Conservation (phyloP, 305 asterid genomes). For the Andrographis paniculata region DNA sequence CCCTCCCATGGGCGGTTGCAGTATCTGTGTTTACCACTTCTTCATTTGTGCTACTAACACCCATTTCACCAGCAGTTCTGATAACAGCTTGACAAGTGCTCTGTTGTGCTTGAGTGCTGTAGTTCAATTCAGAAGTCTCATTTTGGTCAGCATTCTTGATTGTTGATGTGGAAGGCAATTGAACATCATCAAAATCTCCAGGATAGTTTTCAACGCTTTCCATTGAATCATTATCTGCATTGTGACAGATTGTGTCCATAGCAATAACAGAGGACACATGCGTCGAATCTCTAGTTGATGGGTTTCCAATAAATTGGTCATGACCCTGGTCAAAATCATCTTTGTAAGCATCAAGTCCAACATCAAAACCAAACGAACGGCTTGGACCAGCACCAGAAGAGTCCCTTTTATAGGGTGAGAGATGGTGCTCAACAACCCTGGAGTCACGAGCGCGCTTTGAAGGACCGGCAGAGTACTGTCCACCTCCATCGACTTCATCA, state of each 20-base stretch:
- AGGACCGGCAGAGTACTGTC: constrained; percentile 75
- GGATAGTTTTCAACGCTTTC: constrained; percentile 97
- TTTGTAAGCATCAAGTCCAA: constrained; percentile 46
- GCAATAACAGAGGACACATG: constrained; percentile 90
- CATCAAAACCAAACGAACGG: constrained; percentile 55
- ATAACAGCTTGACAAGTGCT: constrained; percentile 77
- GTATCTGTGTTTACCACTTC: constrained; percentile 94
- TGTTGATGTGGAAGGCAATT: constrained; percentile 69
- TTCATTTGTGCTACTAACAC: constrained; percentile 94
- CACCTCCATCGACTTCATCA: constrained; percentile 91
- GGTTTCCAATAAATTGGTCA: constrained; percentile 48
- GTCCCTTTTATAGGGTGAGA: constrained; percentile 40
- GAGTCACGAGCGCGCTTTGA: constrained; percentile 76
- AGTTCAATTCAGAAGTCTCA: constrained; percentile 87
- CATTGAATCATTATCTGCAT: constrained; percentile 81
- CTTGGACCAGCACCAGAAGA: constrained; percentile 93
- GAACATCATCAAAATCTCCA: constrained; percentile 65
- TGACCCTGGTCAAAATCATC: constrained; percentile 53
- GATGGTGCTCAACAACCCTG: constrained; percentile 32
- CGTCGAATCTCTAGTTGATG: constrained; percentile 68
- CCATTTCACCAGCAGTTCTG: constrained; percentile 80
- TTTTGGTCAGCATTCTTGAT: constrained; percentile 52
- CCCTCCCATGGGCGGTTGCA: constrained; percentile 70
- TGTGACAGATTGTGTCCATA: constrained; percentile 75
- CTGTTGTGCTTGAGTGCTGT: constrained; percentile 92